Evolutionary conservation across 1,139 yeast genomes (phyloP), one percentile per base, ranked within the genome.

Genomic region (Sugiyamaella paludigena): DNA sequence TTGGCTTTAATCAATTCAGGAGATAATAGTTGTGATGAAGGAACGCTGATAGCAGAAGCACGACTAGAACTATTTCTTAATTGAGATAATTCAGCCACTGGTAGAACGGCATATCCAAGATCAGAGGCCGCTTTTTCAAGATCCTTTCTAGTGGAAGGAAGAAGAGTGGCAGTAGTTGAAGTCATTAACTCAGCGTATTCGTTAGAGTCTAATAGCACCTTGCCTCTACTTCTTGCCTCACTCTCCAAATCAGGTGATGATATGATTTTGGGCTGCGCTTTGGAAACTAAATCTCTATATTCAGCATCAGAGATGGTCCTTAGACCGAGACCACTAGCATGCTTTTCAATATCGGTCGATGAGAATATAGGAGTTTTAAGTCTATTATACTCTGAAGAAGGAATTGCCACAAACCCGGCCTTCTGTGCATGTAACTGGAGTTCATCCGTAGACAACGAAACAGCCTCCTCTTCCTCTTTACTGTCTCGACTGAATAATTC

Each of bases 311-410:
- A 43, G 2, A 43, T 36, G 4, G 42, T 43, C 15, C 37, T 32
- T 5, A 73, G 66, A 1, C 80, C 79, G 38, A 74, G 59, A 39
- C 47, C 47, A 29, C 49, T 49, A 1, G 63, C 64, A 12, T 52
- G 56, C 8, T 39, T 38, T 16, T 51, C 49, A 30, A 59, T 32
- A 13, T 36, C 42, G 5, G 10, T 13, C 4, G 35, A 6, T 8
- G 41, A 7, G 11, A 43, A 43, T 13, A 16, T 32, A 8, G 41
- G 37, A 30, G 27, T 37, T 33, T 37, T 43, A 16, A 45, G 27
- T 12, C 34, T 28, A 24, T 40, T 39, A 24, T 39, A 39, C 12
- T 45, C 48, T 8, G 30, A 2, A 29, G 51, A 39, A 29, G 61
- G 45, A 28, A 66, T 43, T 2, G 63, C 58, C n/a, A 57, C 58